phyloP scores from a whole-genome alignment of 192 early-diverging fungal genomes.

The Podila minutissima region DNA sequence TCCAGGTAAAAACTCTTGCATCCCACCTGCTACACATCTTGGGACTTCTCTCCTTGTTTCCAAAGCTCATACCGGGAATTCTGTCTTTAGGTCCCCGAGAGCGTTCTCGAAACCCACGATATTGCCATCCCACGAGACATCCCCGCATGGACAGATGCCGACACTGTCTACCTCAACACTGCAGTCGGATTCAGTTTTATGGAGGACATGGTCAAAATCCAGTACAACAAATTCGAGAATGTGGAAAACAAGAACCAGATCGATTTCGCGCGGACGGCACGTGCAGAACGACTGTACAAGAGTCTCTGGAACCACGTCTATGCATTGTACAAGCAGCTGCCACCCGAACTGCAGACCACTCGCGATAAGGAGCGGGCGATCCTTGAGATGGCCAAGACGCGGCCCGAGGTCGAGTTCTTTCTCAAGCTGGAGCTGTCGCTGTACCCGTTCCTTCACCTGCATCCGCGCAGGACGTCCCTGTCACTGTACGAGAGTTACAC shows the following conservation, averaged over 20 bases:
- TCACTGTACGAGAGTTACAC: slow-evolving; percentile 12
- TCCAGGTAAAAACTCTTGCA: no score
- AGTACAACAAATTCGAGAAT: slow-evolving; percentile 9
- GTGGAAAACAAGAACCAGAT: neutral
- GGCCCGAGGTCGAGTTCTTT: slow-evolving; percentile 31
- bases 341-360: neutral
- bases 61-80: neutral
- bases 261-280: slow-evolving; percentile 8
- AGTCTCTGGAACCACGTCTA: slow-evolving; percentile 20
- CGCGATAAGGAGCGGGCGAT: neutral
- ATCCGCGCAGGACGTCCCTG: slow-evolving; percentile 9
- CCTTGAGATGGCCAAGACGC: neutral
- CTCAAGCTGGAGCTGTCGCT: slow-evolving; percentile 13
- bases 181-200: slow-evolving; percentile 20
- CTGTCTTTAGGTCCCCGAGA: neutral
- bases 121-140: slow-evolving; percentile 15
- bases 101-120: neutral
- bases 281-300: slow-evolving; percentile 21
- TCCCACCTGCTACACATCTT: no score
- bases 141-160: slow-evolving; percentile 19
- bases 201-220: slow-evolving; percentile 9
- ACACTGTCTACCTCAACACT: slow-evolving; percentile 6
- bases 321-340: slow-evolving; percentile 5
- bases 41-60: no score
- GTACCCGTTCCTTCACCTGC: slow-evolving; percentile 14